Conservation (phyloP, 306 rosid species). For the Medicago ruthenica region DNA sequence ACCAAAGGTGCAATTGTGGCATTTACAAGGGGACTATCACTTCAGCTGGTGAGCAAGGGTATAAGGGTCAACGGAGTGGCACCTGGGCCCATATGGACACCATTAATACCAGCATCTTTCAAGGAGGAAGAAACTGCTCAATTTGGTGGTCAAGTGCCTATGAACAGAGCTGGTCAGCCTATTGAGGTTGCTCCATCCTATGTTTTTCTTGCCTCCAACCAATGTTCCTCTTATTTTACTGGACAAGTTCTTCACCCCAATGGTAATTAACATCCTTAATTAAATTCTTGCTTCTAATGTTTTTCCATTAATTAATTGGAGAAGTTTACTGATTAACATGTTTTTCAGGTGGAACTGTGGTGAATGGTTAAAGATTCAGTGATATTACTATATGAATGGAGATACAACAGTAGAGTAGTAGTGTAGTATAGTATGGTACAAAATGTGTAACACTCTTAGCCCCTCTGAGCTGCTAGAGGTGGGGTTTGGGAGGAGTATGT, state of each 20-base stretch:
- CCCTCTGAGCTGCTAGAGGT: not conserved
- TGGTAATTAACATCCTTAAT: slow-evolving; percentile 45
- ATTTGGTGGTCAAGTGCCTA: slow-evolving; percentile 65
- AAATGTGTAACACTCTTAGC: not conserved
- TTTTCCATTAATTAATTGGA: not conserved
- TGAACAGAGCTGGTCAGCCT: slow-evolving; percentile 88
- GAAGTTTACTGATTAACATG: not conserved
- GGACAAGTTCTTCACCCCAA: slow-evolving; percentile 93
- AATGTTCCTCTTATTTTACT: slow-evolving; percentile 68
- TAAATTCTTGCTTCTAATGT: not conserved
- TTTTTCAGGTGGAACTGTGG: slow-evolving; percentile 66
- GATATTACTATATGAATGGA: not conserved
- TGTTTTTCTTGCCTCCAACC: slow-evolving; percentile 79
- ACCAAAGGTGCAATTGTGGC: slow-evolving; percentile 82
- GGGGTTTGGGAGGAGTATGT: slow-evolving; percentile 25
- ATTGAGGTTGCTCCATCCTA: slow-evolving; percentile 76
- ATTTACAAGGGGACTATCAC: slow-evolving; percentile 74
- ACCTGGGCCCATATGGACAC: slow-evolving; percentile 90
- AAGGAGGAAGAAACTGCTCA: slow-evolving; percentile 53
- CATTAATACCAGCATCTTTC: slow-evolving; percentile 65
- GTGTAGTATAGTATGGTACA: not conserved
- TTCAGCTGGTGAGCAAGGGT: slow-evolving; percentile 62
- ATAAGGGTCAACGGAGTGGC: slow-evolving; percentile 88
- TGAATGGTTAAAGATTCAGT: slow-evolving; percentile 56
- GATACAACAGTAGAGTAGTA: not conserved